Evolutionary conservation across 495 filamentous ascomycete genomes (phyloP).

Genomic region (Cercophora sp.): DNA sequence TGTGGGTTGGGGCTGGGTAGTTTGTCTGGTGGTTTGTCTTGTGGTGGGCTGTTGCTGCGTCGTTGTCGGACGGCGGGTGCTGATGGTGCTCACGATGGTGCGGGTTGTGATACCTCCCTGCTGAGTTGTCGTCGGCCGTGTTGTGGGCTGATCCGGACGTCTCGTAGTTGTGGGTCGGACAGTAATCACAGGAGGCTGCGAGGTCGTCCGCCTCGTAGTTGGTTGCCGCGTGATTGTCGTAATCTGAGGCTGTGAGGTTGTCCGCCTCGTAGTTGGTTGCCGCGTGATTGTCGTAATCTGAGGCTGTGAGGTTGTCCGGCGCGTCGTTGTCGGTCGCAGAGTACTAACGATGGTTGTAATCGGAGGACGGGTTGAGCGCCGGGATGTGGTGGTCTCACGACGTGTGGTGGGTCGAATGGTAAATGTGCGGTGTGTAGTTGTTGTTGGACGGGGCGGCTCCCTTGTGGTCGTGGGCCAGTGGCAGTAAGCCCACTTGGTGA

Average conservation of each 20-base stretch:
- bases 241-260: slow-evolving; percentile 6
- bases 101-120: neutral
- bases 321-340: neutral
- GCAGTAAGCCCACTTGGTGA: slow-evolving; percentile 22
- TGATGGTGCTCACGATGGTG: slow-evolving; percentile 1
- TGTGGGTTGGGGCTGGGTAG: slow-evolving; percentile 4
- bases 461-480: slow-evolving; percentile 21
- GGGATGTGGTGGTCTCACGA: neutral
- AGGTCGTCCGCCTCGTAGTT: slow-evolving; percentile 1
- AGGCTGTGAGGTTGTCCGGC: slow-evolving; percentile 1
- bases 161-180: slow-evolving; percentile 4
- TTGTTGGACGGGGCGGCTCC: slow-evolving; percentile 16
- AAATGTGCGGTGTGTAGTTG: slow-evolving; percentile 15
- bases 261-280: neutral
- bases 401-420: slow-evolving; percentile 6
- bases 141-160: neutral
- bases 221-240: slow-evolving; percentile 8
- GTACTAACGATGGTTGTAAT: slow-evolving; percentile 12
- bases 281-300: slow-evolving; percentile 14
- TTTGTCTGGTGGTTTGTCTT: slow-evolving; percentile 3
- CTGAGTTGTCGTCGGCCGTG: neutral
- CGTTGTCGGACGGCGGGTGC: neutral
- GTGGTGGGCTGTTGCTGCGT: neutral
- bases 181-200: slow-evolving; percentile 6
- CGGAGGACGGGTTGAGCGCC: slow-evolving; percentile 6